Evolutionary conservation across 83 land plant species (phyloP).

Genomic region (Thuja plicata): DNA sequence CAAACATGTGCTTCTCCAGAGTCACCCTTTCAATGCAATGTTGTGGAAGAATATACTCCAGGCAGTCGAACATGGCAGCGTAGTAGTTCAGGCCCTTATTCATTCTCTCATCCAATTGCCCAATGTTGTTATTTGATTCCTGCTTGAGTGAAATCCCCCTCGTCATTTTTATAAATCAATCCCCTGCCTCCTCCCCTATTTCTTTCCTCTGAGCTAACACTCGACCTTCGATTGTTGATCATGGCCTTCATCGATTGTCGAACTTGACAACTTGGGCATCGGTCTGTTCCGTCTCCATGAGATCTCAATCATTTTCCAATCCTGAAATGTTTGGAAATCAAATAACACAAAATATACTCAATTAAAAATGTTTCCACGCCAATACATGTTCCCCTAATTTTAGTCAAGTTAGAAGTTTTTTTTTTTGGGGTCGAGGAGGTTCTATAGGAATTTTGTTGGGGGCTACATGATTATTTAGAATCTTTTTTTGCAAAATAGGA

Average conservation of each 20-base stretch:
- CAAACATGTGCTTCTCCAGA: constrained; percentile 72
- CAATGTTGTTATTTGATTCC: constrained; percentile 77
- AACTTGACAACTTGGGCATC: not conserved
- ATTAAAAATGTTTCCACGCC: too few relatives aligned
- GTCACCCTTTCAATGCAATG: constrained; percentile 45
- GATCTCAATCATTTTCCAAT: too few relatives aligned
- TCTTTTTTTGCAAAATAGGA: too few relatives aligned
- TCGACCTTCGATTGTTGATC: not conserved
- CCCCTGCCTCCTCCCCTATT: not conserved
- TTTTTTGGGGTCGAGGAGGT: too few relatives aligned
- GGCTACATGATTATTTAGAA: too few relatives aligned
- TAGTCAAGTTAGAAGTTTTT: too few relatives aligned
- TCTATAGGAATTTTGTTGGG: too few relatives aligned
- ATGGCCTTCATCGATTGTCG: not conserved
- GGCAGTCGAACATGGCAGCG: constrained; percentile 73
- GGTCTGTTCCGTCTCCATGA: constrained; percentile 33
- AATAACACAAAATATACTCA: too few relatives aligned
- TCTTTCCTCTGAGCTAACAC: too few relatives aligned
- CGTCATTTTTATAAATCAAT: constrained; percentile 39
- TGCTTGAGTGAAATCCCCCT: constrained; percentile 73
- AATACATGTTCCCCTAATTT: too few relatives aligned
- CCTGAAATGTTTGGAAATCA: too few relatives aligned
- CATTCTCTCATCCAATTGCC: constrained; percentile 52
- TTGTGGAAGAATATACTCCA: constrained; percentile 57
- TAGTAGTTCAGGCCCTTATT: constrained; percentile 62